Base-by-base conservation (phyloP, 441 rosid genomes). In the Biscutella auriculata region DNA sequence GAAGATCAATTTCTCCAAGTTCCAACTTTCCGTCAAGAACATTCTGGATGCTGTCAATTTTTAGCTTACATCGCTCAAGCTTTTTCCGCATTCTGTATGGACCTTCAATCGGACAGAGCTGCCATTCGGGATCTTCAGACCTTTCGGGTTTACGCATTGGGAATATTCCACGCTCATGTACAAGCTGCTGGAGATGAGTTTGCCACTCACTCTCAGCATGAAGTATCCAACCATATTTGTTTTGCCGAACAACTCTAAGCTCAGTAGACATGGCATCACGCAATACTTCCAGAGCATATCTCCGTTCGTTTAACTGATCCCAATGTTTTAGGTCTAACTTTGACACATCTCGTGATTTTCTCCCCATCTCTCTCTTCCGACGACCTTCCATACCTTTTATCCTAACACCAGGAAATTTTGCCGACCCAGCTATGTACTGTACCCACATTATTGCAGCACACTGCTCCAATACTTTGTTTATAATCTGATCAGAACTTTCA, bases 181-280 rank as follows among this genome's bases (percentile, higher is more conserved):
- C 93, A 75, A 95, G 95, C 73, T 95, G 97, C 73, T 87, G 98
- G 50, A 95, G 94, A 75, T 89, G 96, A 30, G 83, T 93, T 71
- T 95, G 95, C 99, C 99, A 95, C 79, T 84, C 96, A 39, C 98
- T 95, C 79, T 92, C 99, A 60, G 99, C 99, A 77, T 95, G 98
- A 46, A 95, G 94, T 76, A 95, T 88, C 99, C 99, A 95, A 57
- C 99, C 99, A 72, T 95, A 95, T 77, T 95, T 95, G 69, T 92
- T 96, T 77, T 95, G 99, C 59, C 99, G 95, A 62, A 95, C 90
- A 75, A 95, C 97, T 77, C 99, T 82, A 60, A 95, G 81, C 83
- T 92, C 99, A 51, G 99, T 89, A 67, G 99, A 81, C 99, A 95
- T 92, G 54, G 82, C 77, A 75, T 92, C 99, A 52, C 99, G 95